These are phyloP conservation scores for Dalbergia cultrata DNA, from an alignment of 306 rosid genomes.

Conservation along the genomic window DNA sequence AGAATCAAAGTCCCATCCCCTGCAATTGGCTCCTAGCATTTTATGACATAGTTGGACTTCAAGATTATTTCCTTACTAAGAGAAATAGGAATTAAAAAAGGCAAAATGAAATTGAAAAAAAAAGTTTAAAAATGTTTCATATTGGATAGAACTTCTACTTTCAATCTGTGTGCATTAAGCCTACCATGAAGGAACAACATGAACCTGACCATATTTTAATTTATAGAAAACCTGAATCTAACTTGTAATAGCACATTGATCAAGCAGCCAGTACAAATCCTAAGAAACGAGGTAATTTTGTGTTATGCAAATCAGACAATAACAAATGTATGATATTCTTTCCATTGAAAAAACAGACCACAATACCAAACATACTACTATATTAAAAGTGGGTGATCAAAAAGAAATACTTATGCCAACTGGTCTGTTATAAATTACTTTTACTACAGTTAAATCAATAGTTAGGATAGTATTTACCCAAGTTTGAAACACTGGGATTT, in stretches of 20 bases:
- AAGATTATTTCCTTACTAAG: not conserved
- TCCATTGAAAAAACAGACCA: constrained; percentile 15
- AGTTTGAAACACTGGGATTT: constrained; percentile 79
- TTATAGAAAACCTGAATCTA: not conserved
- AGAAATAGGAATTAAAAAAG: not conserved
- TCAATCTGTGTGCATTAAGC: constrained; percentile 6
- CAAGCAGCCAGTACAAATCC: constrained; percentile 36
- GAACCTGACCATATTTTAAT: not conserved
- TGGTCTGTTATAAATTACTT: not conserved
- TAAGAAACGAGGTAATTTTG: constrained; percentile 1
- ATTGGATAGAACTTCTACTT: constrained; percentile 14
- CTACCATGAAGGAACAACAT: constrained; percentile 13
- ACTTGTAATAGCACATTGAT: constrained; percentile 28
- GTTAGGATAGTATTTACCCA: constrained; percentile 56
- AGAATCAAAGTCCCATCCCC: not conserved
- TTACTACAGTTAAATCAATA: constrained; percentile 22
- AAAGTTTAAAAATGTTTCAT: not conserved
- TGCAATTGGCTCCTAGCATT: not conserved
- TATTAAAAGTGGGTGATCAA: constrained; percentile 17
- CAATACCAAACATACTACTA: constrained; percentile 19
- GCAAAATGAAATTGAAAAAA: not conserved
- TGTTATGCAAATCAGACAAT: constrained; percentile 34
- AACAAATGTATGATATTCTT: constrained; percentile 11
- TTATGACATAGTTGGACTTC: not conserved
- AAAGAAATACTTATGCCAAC: constrained; percentile 15